phyloP scores from a whole-genome alignment of 1,284 basidiomycete genomes.

The Ceratobasidium sp. region DNA sequence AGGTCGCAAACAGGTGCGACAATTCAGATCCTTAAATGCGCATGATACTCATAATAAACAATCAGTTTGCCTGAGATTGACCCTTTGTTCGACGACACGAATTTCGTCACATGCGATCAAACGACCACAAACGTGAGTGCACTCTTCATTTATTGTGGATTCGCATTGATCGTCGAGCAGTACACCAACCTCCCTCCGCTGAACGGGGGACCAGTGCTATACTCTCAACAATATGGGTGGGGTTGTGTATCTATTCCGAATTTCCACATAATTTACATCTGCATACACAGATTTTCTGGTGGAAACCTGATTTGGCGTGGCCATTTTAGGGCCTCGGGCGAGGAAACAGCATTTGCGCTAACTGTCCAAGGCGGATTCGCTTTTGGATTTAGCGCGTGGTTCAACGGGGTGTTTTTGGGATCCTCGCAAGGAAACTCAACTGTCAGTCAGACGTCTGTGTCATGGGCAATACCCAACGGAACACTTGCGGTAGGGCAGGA shows the following conservation, averaged over 20 bases:
- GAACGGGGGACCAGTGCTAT: conserved; percentile 54
- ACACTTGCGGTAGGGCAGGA: conserved; percentile 51
- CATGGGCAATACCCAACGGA: conserved; percentile 52
- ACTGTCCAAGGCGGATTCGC: conserved; percentile 59
- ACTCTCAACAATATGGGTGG: conserved; percentile 61
- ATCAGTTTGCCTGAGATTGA: conserved; percentile 57
- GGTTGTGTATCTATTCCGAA: conserved; percentile 25
- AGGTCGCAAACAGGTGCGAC: conserved; percentile 43
- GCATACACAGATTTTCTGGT: conserved; percentile 53
- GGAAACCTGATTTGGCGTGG: conserved; percentile 61
- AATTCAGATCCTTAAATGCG: not conserved
- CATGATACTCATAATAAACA: not conserved
- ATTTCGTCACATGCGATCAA: conserved; percentile 53
- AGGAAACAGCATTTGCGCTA: conserved; percentile 54
- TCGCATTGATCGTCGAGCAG: conserved; percentile 44
- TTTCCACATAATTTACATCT: conserved; percentile 16
- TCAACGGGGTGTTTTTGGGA: conserved; percentile 60
- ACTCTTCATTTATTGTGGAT: not conserved
- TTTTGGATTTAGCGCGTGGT: conserved; percentile 59
- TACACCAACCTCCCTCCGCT: conserved; percentile 58
- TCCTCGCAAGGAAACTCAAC: conserved; percentile 55
- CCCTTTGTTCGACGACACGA: conserved; percentile 56
- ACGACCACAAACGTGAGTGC: conserved; percentile 55
- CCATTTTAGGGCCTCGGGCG: conserved; percentile 56
- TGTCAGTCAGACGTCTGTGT: conserved; percentile 53